These are phyloP conservation scores for Xerocomus nothofagi DNA, from an alignment of 1,284 basidiomycete genomes.

Conservation along the genomic window DNA sequence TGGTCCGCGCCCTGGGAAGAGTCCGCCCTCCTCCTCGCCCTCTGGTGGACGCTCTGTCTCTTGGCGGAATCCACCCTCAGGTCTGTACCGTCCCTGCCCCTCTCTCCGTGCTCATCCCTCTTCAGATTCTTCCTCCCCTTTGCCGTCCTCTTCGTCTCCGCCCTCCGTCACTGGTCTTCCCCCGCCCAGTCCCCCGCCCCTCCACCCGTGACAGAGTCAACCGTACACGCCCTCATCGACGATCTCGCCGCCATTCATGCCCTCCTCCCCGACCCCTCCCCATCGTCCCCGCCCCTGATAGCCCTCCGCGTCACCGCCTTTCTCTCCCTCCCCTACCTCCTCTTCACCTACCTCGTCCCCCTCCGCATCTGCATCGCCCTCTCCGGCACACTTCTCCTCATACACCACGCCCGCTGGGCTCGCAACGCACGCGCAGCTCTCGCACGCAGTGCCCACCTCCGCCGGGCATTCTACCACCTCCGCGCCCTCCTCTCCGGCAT, in stretches of 20 bases:
- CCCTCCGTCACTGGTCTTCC: slow-evolving; percentile 34
- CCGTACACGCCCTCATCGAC: slow-evolving; percentile 54
- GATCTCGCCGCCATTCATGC: slow-evolving; percentile 58
- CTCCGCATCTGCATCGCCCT: slow-evolving; percentile 60
- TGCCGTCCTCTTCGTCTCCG: slow-evolving; percentile 38
- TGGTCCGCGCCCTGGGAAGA: slow-evolving; percentile 69
- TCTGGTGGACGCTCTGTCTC: slow-evolving; percentile 80
- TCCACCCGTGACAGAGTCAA: slow-evolving; percentile 58
- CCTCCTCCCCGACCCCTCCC: slow-evolving; percentile 51
- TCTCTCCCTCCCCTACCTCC: slow-evolving; percentile 60
- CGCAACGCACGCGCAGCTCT: slow-evolving; percentile 51
- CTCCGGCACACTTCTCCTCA: slow-evolving; percentile 57
- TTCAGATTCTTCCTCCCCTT: slow-evolving; percentile 48
- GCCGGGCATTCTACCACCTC: slow-evolving; percentile 53
- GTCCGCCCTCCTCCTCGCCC: slow-evolving; percentile 64
- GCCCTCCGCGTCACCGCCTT: slow-evolving; percentile 49
- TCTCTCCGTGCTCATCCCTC: background rate
- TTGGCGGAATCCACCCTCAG: slow-evolving; percentile 55
- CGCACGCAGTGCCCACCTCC: slow-evolving; percentile 65
- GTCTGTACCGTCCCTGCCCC: slow-evolving; percentile 38
- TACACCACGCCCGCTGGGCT: slow-evolving; percentile 67
- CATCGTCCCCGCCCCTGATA: slow-evolving; percentile 29
- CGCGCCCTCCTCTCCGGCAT: slow-evolving; percentile 54
- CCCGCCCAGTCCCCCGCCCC: slow-evolving; percentile 18
- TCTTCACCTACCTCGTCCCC: slow-evolving; percentile 54